Percentiles rank a stretch among this genome's conserved stretches.
Evolutionary conservation across 179 eudicot species (phyloP).

Genomic region (Monotropa hypopitys): DNA sequence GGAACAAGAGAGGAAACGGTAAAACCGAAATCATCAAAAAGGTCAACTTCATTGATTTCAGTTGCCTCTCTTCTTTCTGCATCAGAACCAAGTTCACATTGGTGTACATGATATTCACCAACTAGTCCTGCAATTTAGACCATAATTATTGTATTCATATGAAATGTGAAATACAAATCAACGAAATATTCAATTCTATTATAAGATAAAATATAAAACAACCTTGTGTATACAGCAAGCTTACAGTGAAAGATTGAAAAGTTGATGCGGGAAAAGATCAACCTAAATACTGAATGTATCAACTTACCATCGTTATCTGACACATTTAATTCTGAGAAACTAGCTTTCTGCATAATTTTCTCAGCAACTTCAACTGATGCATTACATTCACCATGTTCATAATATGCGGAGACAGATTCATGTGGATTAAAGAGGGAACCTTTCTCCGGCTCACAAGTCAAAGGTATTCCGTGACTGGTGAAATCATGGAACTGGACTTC

Average conservation of each 20-base stretch:
- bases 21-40: background rate
- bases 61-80: background rate
- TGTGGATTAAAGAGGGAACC: no score
- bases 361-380: no score
- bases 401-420: no score
- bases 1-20: background rate
- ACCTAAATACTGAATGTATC: background rate
- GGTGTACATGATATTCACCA: background rate
- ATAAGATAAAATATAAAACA: background rate
- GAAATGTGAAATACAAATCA: background rate
- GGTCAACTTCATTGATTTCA: background rate
- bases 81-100: background rate
- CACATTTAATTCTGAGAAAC: background rate
- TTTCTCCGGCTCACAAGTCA: no score
- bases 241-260: background rate
- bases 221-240: background rate
- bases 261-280: background rate
- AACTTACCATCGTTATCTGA: background rate
- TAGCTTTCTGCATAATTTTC: background rate
- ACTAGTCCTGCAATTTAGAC: background rate
- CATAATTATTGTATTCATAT: background rate
- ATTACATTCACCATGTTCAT: no score
- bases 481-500: background rate
- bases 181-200: background rate
- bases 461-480: background rate